Conservation (phyloP, 1,284 basidiomycete species). For the Pholiota adiposa region DNA sequence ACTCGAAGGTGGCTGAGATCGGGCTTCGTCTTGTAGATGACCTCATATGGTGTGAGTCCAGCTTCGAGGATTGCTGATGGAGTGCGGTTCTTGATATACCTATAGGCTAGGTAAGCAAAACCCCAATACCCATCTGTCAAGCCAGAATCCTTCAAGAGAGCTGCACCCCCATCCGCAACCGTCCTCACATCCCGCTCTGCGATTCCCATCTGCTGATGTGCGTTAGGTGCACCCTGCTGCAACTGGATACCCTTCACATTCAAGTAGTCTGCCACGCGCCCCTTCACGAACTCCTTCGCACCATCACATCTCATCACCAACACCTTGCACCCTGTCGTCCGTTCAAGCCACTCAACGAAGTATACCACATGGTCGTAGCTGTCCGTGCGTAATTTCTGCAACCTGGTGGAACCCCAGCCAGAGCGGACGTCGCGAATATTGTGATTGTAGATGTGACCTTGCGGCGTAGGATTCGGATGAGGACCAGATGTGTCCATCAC, state of each 20-base stretch:
- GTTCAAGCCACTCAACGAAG: no score
- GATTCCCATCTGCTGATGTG: constrained; percentile 37
- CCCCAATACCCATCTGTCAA: constrained; percentile 28
- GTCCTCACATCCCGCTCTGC: constrained; percentile 35
- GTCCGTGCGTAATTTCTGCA: no score
- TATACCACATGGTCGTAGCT: no score
- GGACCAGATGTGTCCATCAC: constrained; percentile 4
- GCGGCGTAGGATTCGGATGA: neutral
- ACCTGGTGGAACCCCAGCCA: no score
- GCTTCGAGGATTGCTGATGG: constrained; percentile 23
- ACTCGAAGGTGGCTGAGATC: constrained; percentile 30
- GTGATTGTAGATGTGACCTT: neutral
- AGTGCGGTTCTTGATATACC: constrained; percentile 25
- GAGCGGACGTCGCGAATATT: no score
- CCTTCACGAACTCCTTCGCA: constrained; percentile 23
- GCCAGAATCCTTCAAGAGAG: constrained; percentile 29
- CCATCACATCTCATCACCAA: no score
- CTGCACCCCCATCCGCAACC: constrained; percentile 28
- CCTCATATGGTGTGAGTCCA: constrained; percentile 30
- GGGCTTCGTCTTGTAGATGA: constrained; percentile 26
- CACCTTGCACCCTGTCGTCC: no score
- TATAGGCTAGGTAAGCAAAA: constrained; percentile 23
- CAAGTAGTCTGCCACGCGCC: constrained; percentile 16
- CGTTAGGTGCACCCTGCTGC: constrained; percentile 28
- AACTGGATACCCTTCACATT: constrained; percentile 20